Conservation (phyloP, 2,329 filamentous ascomycete species). For the Amauroascus niger region DNA sequence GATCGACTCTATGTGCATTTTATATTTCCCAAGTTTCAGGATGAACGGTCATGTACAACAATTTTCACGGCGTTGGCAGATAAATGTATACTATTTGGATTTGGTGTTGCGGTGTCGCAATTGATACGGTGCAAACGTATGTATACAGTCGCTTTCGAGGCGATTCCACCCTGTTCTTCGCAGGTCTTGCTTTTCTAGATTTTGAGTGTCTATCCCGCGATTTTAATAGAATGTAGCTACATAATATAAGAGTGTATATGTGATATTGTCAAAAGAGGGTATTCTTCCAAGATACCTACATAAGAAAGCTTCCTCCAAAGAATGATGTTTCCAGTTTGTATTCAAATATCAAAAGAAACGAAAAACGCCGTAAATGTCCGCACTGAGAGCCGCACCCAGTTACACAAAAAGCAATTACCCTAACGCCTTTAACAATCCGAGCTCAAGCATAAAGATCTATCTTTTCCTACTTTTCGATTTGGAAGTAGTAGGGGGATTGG, state of each 20-base stretch:
- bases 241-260: not conserved
- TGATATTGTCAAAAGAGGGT: not conserved
- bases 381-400: not conserved
- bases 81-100: not conserved
- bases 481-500: conserved; percentile 44
- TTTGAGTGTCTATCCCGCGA: no score
- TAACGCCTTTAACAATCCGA: not conserved
- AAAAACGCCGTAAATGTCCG: not conserved
- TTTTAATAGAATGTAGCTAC: no score
- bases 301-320: not conserved
- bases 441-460: not conserved
- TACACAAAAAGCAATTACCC: not conserved
- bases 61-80: not conserved
- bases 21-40: not conserved
- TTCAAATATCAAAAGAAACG: not conserved
- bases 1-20: not conserved
- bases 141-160: not conserved
- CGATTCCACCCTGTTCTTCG: no score
- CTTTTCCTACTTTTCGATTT: conserved; percentile 8
- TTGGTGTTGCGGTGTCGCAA: not conserved
- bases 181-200: not conserved
- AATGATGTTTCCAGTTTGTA: not conserved
- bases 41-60: not conserved
- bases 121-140: not conserved
- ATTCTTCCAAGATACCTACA: not conserved